Percentiles rank a stretch among this genome's conserved stretches.
Conservation (phyloP, 192 early-diverging fungal genomes). For the Rhizoclosmatium sp. region DNA sequence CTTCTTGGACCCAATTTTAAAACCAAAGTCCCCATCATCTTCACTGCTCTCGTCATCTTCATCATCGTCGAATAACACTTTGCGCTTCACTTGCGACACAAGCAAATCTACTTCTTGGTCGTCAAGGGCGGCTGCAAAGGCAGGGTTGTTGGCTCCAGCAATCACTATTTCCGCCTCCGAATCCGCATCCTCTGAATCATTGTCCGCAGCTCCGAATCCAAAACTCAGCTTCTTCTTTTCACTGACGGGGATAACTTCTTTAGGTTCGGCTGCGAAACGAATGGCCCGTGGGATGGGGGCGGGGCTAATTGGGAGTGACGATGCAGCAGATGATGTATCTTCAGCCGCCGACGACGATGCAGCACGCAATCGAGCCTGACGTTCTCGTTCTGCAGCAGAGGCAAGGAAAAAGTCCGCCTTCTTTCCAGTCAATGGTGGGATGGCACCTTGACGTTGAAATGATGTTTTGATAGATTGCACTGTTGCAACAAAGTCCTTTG, state of each 20-base stretch:
- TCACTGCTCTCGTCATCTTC: background rate
- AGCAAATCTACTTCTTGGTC: background rate
- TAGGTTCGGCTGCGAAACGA: constrained; percentile 20
- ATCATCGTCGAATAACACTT: background rate
- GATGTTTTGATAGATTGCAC: background rate
- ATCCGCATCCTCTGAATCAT: constrained; percentile 8
- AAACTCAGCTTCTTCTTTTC: background rate
- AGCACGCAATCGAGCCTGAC: background rate
- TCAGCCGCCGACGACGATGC: background rate
- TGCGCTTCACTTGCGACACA: background rate
- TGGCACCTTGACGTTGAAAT: constrained; percentile 10
- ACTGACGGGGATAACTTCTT: background rate
- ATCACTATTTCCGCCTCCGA: background rate
- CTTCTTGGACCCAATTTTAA: background rate
- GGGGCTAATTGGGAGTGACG: background rate
- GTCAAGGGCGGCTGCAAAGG: background rate
- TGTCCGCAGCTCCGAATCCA: background rate
- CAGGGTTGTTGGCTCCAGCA: background rate
- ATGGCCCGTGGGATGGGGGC: background rate
- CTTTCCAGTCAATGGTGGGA: constrained; percentile 15
- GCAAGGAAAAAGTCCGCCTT: constrained; percentile 44
- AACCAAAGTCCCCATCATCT: background rate
- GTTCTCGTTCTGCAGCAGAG: constrained; percentile 25
- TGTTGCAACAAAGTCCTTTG: constrained; percentile 12
- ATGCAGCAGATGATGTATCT: background rate